phyloP scores from a whole-genome alignment of 345 rosid species.

The Arabidopsis suecica region DNA sequence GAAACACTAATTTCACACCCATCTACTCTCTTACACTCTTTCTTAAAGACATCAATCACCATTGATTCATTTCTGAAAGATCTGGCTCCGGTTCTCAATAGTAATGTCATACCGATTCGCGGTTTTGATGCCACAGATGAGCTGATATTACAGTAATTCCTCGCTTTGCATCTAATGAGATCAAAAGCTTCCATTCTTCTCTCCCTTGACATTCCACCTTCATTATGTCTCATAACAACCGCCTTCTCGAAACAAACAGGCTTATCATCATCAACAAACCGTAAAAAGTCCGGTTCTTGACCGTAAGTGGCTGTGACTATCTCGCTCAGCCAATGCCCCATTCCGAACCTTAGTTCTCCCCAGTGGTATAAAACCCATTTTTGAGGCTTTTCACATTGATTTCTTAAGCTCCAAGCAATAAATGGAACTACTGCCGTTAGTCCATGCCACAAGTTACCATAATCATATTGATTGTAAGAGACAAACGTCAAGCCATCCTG shows the following conservation, averaged over 20 bases:
- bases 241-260: conserved; percentile 79
- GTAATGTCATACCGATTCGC: conserved; percentile 64
- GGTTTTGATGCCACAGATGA: conserved; percentile 30
- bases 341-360: conserved; percentile 68
- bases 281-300: conserved; percentile 46
- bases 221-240: conserved; percentile 79
- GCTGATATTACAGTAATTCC: conserved; percentile 58
- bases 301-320: conserved; percentile 58
- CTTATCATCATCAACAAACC: conserved; percentile 35
- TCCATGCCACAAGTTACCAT: conserved; percentile 79
- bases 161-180: conserved; percentile 62
- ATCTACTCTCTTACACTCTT: conserved; percentile 58
- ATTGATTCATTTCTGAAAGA: conserved; percentile 67
- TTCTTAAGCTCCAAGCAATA: conserved; percentile 66
- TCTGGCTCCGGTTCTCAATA: conserved; percentile 75
- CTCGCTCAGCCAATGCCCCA: conserved; percentile 58
- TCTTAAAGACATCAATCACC: conserved; percentile 53
- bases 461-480: conserved; percentile 68
- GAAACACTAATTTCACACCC: conserved; percentile 72
- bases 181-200: conserved; percentile 67
- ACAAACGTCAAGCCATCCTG: conserved; percentile 70
- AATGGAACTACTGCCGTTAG: conserved; percentile 59
- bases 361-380: conserved; percentile 74
- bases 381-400: conserved; percentile 54
- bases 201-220: conserved; percentile 79